Evolutionary conservation across 768 basidiomycete genomes (phyloP), one percentile per base, ranked within the genome.

Genomic region (Termitomyces titanicus): DNA sequence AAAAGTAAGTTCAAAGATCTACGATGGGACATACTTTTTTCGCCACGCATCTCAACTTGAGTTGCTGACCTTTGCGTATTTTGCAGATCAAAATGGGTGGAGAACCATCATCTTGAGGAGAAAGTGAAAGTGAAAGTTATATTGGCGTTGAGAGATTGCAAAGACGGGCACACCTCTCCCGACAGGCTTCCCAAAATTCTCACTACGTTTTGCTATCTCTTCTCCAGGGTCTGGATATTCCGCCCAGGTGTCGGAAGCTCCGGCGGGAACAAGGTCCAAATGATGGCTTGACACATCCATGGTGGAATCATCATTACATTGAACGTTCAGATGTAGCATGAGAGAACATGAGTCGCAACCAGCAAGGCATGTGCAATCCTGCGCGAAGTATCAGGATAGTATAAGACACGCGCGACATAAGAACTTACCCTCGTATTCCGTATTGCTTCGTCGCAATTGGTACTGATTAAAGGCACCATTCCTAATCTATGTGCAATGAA

Each of bases 401-500:
- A 13, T 35, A 17, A 47, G 15, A 17, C 3, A 35, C 47, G 37
- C n/a, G 35, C 18, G 18, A 33, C 24, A 12, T 3, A 35, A 53
- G 27, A 61, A 73, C 82, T 52, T 62, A 86, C 89, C 66, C 88
- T 78, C 49, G 85, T 86, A 63, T 88, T 88, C 57, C 86, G 80
- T 69, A 98, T 89, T 20, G 84, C 91, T 65, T 93, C 91, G 58
- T 94, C 92, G 62, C 93, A 95, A 61, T 90, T 91, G 37, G 84
- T 77, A 70, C 92, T 95, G 48, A 88, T 77, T 22, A 99, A 77
- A 8, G 97, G 97, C 27, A 99, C 79, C 84, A 97, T 89, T 22
- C 97, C 97, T 29, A 99, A 78, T 48, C 97, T 84, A 70, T 99
- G 97, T 0, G 94, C 92, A 57, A 99, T 89, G 74, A 94, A 97